A percentile compares a stretch with the other conserved stretches of the same genome.
Conservation (phyloP, 345 rosid species). For the Erysimum cheiranthoides region DNA sequence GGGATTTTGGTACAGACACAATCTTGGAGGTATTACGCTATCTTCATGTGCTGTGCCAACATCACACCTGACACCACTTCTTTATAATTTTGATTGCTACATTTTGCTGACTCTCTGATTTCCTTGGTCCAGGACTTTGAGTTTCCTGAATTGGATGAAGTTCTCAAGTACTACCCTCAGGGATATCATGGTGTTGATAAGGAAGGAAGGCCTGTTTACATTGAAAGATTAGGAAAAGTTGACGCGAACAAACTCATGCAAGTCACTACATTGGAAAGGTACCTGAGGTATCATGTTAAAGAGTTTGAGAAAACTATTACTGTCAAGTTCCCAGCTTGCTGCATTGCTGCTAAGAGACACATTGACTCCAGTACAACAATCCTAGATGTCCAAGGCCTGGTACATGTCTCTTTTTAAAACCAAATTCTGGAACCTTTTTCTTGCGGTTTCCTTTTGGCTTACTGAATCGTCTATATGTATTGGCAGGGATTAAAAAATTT, state of each 20-base stretch:
- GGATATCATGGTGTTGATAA: slow-evolving; percentile 93
- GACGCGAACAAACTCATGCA: slow-evolving; percentile 78
- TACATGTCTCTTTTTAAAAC: slow-evolving; percentile 39
- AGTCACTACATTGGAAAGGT: slow-evolving; percentile 79
- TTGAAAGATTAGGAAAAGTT: slow-evolving; percentile 83
- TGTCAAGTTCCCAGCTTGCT: slow-evolving; percentile 84
- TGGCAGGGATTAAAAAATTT: slow-evolving; percentile 79
- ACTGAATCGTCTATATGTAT: neutral
- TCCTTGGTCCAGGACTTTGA: slow-evolving; percentile 71
- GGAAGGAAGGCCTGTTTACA: slow-evolving; percentile 89
- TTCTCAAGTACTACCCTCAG: slow-evolving; percentile 78
- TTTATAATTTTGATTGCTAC: neutral
- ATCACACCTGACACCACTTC: too few species aligned
- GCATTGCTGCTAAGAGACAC: slow-evolving; percentile 81
- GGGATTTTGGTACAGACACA: slow-evolving; percentile 76
- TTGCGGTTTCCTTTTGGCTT: slow-evolving; percentile 4
- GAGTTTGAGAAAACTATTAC: slow-evolving; percentile 84
- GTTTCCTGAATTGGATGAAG: slow-evolving; percentile 76
- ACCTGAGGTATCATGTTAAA: slow-evolving; percentile 80
- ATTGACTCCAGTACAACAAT: slow-evolving; percentile 85
- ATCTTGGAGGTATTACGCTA: slow-evolving; percentile 64
- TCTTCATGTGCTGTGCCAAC: neutral
- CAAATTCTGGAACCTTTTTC: neutral
- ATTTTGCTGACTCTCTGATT: neutral
- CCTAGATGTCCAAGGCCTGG: slow-evolving; percentile 95